phyloP scores from a whole-genome alignment of 306 rosid genomes.

The Acacia acuminata region DNA sequence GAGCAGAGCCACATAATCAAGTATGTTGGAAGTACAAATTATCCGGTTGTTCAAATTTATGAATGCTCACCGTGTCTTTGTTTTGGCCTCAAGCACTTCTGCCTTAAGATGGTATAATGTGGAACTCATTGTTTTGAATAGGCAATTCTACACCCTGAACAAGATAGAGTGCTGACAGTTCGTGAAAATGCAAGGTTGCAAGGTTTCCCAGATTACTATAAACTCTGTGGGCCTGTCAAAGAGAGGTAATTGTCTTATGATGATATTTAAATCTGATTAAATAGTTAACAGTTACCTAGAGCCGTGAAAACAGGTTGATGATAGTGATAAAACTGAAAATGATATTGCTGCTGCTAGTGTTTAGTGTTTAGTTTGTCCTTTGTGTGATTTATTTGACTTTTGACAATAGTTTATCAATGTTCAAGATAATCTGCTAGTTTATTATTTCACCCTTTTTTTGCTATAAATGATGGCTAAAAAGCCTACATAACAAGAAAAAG shows the following conservation, averaged over 20 bases:
- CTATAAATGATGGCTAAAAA: no score
- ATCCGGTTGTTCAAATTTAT: background rate
- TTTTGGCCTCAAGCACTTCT: background rate
- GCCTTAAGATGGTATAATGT: background rate
- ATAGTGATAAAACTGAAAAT: no score
- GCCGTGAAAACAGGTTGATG: no score
- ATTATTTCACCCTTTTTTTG: no score
- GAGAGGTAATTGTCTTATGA: slow-evolving; percentile 48
- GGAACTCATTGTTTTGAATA: slow-evolving; percentile 10
- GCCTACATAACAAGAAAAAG: no score
- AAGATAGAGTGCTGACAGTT: slow-evolving; percentile 69
- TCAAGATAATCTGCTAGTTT: no score
- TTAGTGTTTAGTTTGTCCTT: no score
- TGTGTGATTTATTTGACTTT: no score
- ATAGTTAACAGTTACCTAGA: no score
- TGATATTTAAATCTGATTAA: background rate
- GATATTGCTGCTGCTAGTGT: no score
- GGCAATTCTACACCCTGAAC: slow-evolving; percentile 77
- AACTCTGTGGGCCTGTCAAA: slow-evolving; percentile 68
- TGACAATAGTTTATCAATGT: no score
- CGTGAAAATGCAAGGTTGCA: slow-evolving; percentile 94
- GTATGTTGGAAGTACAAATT: slow-evolving; percentile 36
- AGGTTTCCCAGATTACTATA: slow-evolving; percentile 89
- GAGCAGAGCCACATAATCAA: slow-evolving; percentile 75
- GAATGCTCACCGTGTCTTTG: no score